Percentiles rank a stretch among this genome's conserved stretches.
Conservation (phyloP, 345 rosid species). For the Erucastrum elatum region DNA sequence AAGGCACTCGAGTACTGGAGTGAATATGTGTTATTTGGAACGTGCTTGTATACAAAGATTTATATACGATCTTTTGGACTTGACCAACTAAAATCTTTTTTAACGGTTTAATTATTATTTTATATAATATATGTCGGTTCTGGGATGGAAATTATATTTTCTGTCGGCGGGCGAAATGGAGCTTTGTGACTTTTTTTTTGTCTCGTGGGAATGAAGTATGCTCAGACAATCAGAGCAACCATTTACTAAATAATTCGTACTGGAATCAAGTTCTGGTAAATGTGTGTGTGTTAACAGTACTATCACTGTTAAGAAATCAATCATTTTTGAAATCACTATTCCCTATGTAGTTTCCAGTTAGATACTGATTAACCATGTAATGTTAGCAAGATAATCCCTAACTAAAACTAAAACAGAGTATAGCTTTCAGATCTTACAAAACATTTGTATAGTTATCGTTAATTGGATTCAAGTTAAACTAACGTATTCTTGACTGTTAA, state of each 20-base stretch:
- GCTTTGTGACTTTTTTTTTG: constrained; percentile 18
- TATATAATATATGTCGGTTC: constrained; percentile 25
- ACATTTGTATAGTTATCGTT: neutral
- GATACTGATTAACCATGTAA: neutral
- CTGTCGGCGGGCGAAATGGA: constrained; percentile 26
- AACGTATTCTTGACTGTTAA: neutral
- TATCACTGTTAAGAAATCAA: neutral
- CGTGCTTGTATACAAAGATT: constrained; percentile 16
- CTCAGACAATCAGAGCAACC: neutral
- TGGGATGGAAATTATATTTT: neutral
- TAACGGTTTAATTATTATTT: neutral
- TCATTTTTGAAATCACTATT: neutral
- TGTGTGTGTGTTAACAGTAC: neutral
- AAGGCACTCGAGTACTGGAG: neutral
- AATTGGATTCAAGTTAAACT: neutral
- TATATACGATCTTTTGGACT: neutral
- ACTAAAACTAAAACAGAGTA: neutral
- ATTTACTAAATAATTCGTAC: neutral
- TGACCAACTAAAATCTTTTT: constrained; percentile 18
- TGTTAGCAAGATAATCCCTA: neutral
- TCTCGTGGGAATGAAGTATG: neutral
- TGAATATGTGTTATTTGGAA: neutral
- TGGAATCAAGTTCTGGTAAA: neutral
- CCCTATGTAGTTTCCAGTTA: neutral
- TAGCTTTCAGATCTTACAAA: neutral